phyloP scores from a whole-genome alignment of 805 yeast genomes.

The Zygotorulaspora chibaensis region DNA sequence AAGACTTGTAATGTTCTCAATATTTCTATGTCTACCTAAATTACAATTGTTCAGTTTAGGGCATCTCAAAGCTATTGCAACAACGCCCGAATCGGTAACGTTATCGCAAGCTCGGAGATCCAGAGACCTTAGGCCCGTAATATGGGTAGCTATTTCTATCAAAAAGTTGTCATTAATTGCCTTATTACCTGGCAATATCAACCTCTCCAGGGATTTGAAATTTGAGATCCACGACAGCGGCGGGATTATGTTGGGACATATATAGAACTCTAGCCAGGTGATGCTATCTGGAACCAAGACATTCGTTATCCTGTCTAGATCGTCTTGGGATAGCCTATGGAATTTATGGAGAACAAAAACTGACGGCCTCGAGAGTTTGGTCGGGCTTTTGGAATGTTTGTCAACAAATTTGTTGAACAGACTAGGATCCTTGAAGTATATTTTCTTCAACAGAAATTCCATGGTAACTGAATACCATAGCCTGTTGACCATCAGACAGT shows the following conservation, averaged over 20 bases:
- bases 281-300: slow-evolving; percentile 45
- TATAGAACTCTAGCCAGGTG: slow-evolving; percentile 72
- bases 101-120: slow-evolving; percentile 83
- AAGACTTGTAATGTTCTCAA: slow-evolving; percentile 64
- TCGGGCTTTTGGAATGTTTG: slow-evolving; percentile 12
- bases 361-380: slow-evolving; percentile 26
- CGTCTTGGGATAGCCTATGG: slow-evolving; percentile 47
- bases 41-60: slow-evolving; percentile 55
- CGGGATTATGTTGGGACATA: slow-evolving; percentile 72
- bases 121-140: slow-evolving; percentile 57
- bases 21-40: slow-evolving; percentile 71
- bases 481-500: slow-evolving; percentile 65
- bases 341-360: slow-evolving; percentile 65
- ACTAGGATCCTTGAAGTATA: slow-evolving; percentile 49
- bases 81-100: slow-evolving; percentile 71
- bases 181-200: slow-evolving; percentile 67
- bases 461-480: slow-evolving; percentile 56
- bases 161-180: slow-evolving; percentile 58
- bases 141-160: slow-evolving; percentile 44
- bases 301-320: slow-evolving; percentile 46
- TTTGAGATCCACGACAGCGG: slow-evolving; percentile 43
- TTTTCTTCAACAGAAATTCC: slow-evolving; percentile 50
- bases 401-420: slow-evolving; percentile 43
- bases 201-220: slow-evolving; percentile 35
- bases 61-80: slow-evolving; percentile 61